Conservation (phyloP, 1,139 yeast genomes). For the Casaregolazyma suthepensis region DNA sequence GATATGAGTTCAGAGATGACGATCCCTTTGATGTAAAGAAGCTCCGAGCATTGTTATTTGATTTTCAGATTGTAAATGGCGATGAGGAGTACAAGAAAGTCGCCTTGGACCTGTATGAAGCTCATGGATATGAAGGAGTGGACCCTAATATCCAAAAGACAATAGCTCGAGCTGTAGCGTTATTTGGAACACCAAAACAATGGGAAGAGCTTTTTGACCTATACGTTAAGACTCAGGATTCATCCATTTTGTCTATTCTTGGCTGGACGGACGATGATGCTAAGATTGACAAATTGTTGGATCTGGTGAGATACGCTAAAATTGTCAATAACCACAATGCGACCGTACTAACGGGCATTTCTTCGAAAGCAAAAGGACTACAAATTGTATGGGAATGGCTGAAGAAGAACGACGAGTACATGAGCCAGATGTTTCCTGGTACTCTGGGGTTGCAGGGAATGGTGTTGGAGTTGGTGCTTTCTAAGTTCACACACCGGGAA, state of each 20-base stretch:
- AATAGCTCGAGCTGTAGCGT: background rate
- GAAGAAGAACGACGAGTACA: conserved; percentile 45
- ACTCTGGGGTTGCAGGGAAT: conserved; percentile 46
- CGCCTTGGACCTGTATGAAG: conserved; percentile 5
- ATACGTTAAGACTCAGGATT: conserved; percentile 59
- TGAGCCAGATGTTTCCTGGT: conserved; percentile 45
- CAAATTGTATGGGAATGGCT: conserved; percentile 56
- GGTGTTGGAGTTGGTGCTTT: background rate
- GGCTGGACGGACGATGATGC: conserved; percentile 61
- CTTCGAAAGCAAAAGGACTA: conserved; percentile 56
- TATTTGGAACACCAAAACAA: background rate
- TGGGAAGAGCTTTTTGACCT: background rate
- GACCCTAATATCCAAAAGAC: background rate
- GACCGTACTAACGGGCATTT: conserved; percentile 67
- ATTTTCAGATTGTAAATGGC: conserved; percentile 63
- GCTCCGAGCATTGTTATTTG: conserved; percentile 67
- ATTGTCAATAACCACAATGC: conserved; percentile 71
- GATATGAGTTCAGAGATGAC: background rate
- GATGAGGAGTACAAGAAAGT: conserved; percentile 47
- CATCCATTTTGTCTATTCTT: conserved; percentile 62
- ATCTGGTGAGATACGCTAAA: conserved; percentile 56
- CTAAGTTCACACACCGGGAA: background rate
- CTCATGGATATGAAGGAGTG: background rate
- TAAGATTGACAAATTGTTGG: conserved; percentile 56
- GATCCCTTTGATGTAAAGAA: conserved; percentile 28